A percentile compares a stretch with the other conserved stretches of the same genome.
Conservation (phyloP, 345 rosid species). For the Sisymbrium irio region DNA sequence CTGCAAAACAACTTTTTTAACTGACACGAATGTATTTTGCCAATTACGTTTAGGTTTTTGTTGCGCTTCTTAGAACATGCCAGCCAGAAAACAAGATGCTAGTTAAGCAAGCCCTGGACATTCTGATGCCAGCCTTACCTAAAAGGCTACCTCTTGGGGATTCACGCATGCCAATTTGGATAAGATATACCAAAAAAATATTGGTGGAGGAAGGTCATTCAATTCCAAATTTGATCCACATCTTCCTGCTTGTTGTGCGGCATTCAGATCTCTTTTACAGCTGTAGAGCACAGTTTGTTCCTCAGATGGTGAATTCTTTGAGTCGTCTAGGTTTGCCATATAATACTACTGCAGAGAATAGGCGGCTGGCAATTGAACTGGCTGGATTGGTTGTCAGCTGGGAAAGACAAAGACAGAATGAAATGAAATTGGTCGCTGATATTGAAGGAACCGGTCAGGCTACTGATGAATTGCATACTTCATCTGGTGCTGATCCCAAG, state of each 20-base stretch:
- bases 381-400: conserved; percentile 98
- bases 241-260: conserved; percentile 96
- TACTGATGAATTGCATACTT: conserved; percentile 55
- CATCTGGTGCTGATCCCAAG: conserved; percentile 59
- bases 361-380: conserved; percentile 98
- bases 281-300: conserved; percentile 98
- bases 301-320: conserved; percentile 99
- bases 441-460: conserved; percentile 58
- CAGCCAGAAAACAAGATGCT: conserved; percentile 95
- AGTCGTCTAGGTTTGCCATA: conserved; percentile 97
- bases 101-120: conserved; percentile 99
- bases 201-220: conserved; percentile 99
- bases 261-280: conserved; percentile 96
- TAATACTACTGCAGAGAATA: conserved; percentile 87
- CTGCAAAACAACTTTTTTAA: neutral
- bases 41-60: conserved; percentile 76
- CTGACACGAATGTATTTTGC: conserved; percentile 22
- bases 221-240: conserved; percentile 91
- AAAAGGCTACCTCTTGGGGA: conserved; percentile 93
- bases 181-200: conserved; percentile 93
- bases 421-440: conserved; percentile 70
- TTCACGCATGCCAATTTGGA: conserved; percentile 99
- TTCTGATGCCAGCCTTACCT: conserved; percentile 97
- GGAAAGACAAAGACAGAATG: conserved; percentile 98
- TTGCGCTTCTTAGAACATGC: conserved; percentile 97